Evolutionary conservation across 2,329 filamentous ascomycete genomes (phyloP).

Genomic region (Hirsutella rhossiliensis): DNA sequence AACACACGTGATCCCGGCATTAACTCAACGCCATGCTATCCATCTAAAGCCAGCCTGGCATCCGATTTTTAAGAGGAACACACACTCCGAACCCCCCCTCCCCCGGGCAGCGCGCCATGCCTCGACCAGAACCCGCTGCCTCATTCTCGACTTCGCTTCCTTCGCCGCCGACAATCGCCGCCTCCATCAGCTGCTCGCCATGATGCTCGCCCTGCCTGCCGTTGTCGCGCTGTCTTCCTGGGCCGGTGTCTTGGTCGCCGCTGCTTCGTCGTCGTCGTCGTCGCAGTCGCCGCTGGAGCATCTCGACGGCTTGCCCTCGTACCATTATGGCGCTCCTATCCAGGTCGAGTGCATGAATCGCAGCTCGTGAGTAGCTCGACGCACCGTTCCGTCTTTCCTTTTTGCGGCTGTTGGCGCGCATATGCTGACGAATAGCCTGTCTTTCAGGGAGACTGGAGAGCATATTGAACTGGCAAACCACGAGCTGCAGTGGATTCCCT

Average conservation of each 20-base stretch:
- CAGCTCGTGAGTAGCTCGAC: slow-evolving; percentile 44
- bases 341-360: slow-evolving; percentile 63
- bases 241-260: too few species aligned
- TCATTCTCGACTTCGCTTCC: too few species aligned
- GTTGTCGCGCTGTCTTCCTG: slow-evolving; percentile 8
- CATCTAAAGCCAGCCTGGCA: too few species aligned
- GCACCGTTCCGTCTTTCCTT: too few species aligned
- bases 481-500: slow-evolving; percentile 84
- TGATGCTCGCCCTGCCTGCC: slow-evolving; percentile 11
- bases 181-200: not conserved
- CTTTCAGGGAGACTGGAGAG: slow-evolving; percentile 67
- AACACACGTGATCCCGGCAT: too few species aligned
- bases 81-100: too few species aligned
- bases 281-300: slow-evolving; percentile 10
- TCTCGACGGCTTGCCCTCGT: slow-evolving; percentile 39
- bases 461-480: slow-evolving; percentile 73
- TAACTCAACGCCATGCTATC: too few species aligned
- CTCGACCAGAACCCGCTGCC: too few species aligned
- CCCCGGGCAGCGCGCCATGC: too few species aligned
- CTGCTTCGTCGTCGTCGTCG: not conserved
- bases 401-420: too few species aligned
- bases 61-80: too few species aligned
- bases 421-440: not conserved
- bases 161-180: not conserved
- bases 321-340: slow-evolving; percentile 55